Percentiles rank a stretch among this genome's conserved stretches.
Conservation (phyloP, 2,329 filamentous ascomycete species). For the Neofusicoccum parvum region DNA sequence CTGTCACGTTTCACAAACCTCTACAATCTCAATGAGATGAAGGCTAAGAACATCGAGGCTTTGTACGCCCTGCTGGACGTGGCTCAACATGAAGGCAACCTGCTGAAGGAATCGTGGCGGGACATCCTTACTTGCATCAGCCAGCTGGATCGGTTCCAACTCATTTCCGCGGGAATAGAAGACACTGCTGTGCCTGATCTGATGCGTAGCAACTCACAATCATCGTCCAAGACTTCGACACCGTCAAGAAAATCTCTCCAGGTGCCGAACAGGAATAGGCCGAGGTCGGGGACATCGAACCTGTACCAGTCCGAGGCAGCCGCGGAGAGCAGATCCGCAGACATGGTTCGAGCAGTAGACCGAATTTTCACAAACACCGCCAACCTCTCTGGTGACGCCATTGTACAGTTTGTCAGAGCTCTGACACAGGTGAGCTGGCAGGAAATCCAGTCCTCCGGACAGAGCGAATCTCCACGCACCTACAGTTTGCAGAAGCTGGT, state of each 20-base stretch:
- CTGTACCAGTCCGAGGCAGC: conserved; percentile 77
- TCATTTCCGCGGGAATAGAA: conserved; percentile 92
- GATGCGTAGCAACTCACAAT: conserved; percentile 16
- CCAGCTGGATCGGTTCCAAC: conserved; percentile 90
- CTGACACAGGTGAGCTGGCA: conserved; percentile 98
- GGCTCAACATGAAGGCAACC: conserved; percentile 88
- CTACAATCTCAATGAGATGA: conserved; percentile 93
- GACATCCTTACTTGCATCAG: conserved; percentile 94
- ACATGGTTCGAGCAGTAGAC: conserved; percentile 90
- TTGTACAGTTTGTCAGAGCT: conserved; percentile 90
- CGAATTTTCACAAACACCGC: conserved; percentile 96
- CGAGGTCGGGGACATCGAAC: conserved; percentile 21
- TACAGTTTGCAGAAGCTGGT: conserved; percentile 98
- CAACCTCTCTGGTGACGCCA: conserved; percentile 88
- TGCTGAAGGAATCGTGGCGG: conserved; percentile 88
- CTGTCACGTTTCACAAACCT: conserved; percentile 93
- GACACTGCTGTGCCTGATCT: conserved; percentile 84
- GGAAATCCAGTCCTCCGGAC: conserved; percentile 95
- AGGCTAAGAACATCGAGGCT: conserved; percentile 94
- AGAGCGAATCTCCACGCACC: conserved; percentile 91
- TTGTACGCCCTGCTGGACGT: conserved; percentile 89
- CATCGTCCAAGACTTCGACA: conserved; percentile 60
- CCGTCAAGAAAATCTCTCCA: conserved; percentile 70
- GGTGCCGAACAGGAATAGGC: conserved; percentile 47
- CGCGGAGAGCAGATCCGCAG: conserved; percentile 86